A percentile compares a stretch with the other conserved stretches of the same genome.
phyloP scores from a whole-genome alignment of 2,329 filamentous ascomycete species.

The Phyllosticta capitalensis region DNA sequence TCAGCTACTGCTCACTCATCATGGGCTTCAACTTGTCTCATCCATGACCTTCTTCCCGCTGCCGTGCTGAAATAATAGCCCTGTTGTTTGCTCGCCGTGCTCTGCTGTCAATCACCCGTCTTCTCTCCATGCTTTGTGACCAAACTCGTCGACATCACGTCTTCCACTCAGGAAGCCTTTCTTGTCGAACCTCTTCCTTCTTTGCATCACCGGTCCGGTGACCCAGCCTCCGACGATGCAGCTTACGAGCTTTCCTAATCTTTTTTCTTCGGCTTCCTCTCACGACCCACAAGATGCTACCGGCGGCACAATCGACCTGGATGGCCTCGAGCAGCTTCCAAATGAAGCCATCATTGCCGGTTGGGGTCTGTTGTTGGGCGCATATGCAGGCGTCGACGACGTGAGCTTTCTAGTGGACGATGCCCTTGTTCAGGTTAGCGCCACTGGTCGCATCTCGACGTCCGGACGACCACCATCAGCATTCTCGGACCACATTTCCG shows the following conservation, averaged over 20 bases:
- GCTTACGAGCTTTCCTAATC: slow-evolving; percentile 8
- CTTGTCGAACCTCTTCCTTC: not conserved
- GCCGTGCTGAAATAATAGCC: not conserved
- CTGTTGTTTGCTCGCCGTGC: not conserved
- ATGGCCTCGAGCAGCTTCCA: slow-evolving; percentile 4
- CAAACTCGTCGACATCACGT: not conserved
- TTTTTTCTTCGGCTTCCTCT: not conserved
- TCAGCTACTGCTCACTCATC: not conserved
- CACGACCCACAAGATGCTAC: not conserved
- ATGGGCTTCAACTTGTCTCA: not conserved
- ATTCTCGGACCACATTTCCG: not conserved
- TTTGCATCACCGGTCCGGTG: not conserved
- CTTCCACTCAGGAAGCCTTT: too few species aligned
- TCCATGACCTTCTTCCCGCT: not conserved
- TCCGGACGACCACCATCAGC: not conserved
- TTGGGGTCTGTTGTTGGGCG: slow-evolving; percentile 13
- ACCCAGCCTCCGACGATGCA: not conserved
- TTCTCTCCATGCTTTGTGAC: not conserved
- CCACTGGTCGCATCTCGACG: slow-evolving; percentile 6
- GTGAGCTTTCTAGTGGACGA: slow-evolving; percentile 12
- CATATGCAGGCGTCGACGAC: slow-evolving; percentile 12
- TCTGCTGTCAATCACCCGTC: not conserved
- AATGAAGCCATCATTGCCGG: slow-evolving; percentile 12
- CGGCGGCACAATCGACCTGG: slow-evolving; percentile 1
- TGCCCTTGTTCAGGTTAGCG: slow-evolving; percentile 4